Conservation (phyloP, 2,329 filamentous ascomycete genomes). For the Colletotrichum gloeosporioides region DNA sequence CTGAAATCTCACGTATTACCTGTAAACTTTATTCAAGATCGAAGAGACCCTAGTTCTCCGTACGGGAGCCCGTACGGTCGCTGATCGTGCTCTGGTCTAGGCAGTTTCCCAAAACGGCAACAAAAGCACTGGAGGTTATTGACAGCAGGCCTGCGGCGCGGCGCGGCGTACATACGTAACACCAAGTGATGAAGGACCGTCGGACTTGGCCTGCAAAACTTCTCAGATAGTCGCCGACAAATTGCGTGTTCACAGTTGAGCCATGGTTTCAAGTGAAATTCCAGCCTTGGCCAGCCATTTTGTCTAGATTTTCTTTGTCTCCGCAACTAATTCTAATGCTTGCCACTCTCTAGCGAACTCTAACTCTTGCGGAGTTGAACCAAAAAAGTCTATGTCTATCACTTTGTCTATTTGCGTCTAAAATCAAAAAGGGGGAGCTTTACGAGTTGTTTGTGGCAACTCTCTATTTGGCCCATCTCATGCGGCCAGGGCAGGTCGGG, state of each 20-base stretch:
- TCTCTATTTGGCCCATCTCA: slow-evolving; percentile 36
- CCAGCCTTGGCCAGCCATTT: background rate
- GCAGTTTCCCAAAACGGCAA: background rate
- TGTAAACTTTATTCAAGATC: background rate
- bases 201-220: background rate
- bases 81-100: background rate
- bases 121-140: background rate
- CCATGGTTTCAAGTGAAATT: background rate
- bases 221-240: background rate
- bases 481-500: slow-evolving; percentile 37
- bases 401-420: slow-evolving; percentile 1
- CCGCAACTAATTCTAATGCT: background rate
- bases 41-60: background rate
- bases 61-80: background rate
- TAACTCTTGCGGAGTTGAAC: background rate
- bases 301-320: background rate
- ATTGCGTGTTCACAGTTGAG: background rate
- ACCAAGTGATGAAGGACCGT: background rate
- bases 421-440: background rate
- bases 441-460: background rate
- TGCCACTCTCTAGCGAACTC: background rate
- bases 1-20: background rate
- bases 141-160: background rate
- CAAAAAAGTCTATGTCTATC: slow-evolving; percentile 2
- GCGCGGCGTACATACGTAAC: background rate